Base-by-base conservation (phyloP, 495 filamentous ascomycete species). In the Neohortaea acidophila region DNA sequence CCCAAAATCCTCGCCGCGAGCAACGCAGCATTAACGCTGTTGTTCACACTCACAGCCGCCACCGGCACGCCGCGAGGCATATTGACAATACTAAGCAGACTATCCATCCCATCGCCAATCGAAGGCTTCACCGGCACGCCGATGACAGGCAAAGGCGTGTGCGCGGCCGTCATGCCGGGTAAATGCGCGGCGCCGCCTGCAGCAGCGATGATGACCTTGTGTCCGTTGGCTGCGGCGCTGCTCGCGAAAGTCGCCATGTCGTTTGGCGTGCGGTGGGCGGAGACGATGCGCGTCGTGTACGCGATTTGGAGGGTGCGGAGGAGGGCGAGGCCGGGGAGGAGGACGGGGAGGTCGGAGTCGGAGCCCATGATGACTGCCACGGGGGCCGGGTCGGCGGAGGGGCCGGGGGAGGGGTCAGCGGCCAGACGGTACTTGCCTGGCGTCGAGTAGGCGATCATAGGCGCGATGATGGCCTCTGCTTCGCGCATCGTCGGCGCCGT, bases 291-390 rank as follows among this genome's bases (percentile, higher is more conserved):
- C 14, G 78, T 69, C 14, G 74, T 70, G 52, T 73, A 81, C 9
- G 82, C 75, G 30, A 96, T 77, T 12, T 66, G 64, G 50, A 97
- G 80, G 23, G 75, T 69, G 21, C 70, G 62, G 25, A 97, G 69
- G 25, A 94, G 68, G 43, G 81, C 73, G 26, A 91, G 64, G 12
- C 80, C 83, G 1, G 79, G 73, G 17, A 73, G 70, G 12, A 96
- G 71, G 10, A 80, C 73, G 24, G 77, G 75, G 13, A 93, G 72
- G 57, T 97, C 89, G 26, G 81, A 89, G 62, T 94, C 85, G 4
- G 89, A 96, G 43, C 89, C 89, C 83, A 94, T 94, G 24, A 84
- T 82, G 7, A 97, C 76, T 6, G 79, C 78, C 6, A 94, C 76
- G 4, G 84, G 60, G 1, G 79, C 80, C 55, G 61, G 22, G 21